A percentile compares a stretch with the other conserved stretches of the same genome.
phyloP scores from a whole-genome alignment of 371 early-diverging fungal species.

The Fennellomyces sp. region DNA sequence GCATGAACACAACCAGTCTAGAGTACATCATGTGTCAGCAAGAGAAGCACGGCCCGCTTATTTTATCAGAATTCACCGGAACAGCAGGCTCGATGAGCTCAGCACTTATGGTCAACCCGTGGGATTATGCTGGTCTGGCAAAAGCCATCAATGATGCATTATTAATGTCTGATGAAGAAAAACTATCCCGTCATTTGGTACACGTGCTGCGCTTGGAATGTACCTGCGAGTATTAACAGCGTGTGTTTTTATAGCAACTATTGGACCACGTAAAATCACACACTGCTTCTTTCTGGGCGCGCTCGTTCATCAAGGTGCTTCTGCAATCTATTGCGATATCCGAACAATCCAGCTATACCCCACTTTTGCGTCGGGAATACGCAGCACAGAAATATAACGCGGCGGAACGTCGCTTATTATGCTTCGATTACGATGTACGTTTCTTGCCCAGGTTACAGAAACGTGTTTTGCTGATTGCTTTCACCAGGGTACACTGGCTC shows the following conservation, averaged over 20 bases:
- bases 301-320: constrained; percentile 73
- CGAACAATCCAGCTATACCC: constrained; percentile 71
- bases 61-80: constrained; percentile 97
- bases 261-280: constrained; percentile 86
- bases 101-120: constrained; percentile 96
- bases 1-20: constrained; percentile 98
- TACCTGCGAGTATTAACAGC: too few relatives aligned
- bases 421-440: constrained; percentile 89
- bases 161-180: constrained; percentile 82
- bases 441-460: too few relatives aligned
- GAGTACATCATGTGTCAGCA: constrained; percentile 98
- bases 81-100: constrained; percentile 92
- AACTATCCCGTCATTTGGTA: constrained; percentile 74
- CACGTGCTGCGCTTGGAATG: not conserved
- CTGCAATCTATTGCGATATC: constrained; percentile 40
- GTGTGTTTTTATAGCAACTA: constrained; percentile 76
- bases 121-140: constrained; percentile 96
- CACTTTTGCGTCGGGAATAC: constrained; percentile 56
- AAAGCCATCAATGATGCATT: constrained; percentile 90
- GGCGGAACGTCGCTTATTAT: constrained; percentile 69
- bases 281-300: constrained; percentile 94
- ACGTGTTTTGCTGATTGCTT: too few relatives aligned
- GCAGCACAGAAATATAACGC: constrained; percentile 51
- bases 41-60: constrained; percentile 87
- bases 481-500: constrained; percentile 87